Evolutionary conservation across 345 rosid genomes (phyloP).

Genomic region (Eutrema japonicum): DNA sequence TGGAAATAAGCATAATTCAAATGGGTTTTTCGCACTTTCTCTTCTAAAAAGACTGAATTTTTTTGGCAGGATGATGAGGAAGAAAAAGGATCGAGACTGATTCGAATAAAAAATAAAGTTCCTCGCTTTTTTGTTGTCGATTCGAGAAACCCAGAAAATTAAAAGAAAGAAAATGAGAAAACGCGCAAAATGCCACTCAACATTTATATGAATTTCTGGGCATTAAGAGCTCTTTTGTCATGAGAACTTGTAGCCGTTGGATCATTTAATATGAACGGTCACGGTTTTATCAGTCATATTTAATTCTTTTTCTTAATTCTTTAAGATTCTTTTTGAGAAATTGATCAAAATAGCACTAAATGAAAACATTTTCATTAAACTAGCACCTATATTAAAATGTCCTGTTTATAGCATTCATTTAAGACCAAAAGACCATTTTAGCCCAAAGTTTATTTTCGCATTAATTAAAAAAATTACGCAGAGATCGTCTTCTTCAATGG

Average conservation of each 20-base stretch:
- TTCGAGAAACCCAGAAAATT: conserved; percentile 41
- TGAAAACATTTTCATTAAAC: too few relatives aligned
- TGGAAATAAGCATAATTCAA: conserved; percentile 33
- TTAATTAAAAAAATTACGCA: too few relatives aligned
- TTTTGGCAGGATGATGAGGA: conserved; percentile 37
- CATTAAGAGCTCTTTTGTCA: not conserved
- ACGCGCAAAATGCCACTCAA: conserved; percentile 43
- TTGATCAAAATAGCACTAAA: too few relatives aligned
- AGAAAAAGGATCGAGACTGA: conserved; percentile 43
- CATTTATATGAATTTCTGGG: conserved; percentile 37
- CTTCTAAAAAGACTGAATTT: conserved; percentile 35
- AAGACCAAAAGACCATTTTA: too few relatives aligned
- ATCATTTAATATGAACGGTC: conserved; percentile 40
- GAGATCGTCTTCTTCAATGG: too few relatives aligned
- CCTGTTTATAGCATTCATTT: too few relatives aligned
- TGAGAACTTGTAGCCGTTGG: conserved; percentile 39
- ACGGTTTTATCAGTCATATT: not conserved
- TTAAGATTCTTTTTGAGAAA: conserved; percentile 22
- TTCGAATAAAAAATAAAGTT: conserved; percentile 44
- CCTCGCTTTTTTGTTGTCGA: conserved; percentile 13
- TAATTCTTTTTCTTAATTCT: conserved; percentile 1
- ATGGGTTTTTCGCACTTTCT: conserved; percentile 29
- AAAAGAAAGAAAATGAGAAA: conserved; percentile 22
- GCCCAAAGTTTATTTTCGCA: too few relatives aligned
- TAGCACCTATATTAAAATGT: too few relatives aligned